phyloP scores from a whole-genome alignment of 23 red algal genomes.

The Agarophyton chilense region DNA sequence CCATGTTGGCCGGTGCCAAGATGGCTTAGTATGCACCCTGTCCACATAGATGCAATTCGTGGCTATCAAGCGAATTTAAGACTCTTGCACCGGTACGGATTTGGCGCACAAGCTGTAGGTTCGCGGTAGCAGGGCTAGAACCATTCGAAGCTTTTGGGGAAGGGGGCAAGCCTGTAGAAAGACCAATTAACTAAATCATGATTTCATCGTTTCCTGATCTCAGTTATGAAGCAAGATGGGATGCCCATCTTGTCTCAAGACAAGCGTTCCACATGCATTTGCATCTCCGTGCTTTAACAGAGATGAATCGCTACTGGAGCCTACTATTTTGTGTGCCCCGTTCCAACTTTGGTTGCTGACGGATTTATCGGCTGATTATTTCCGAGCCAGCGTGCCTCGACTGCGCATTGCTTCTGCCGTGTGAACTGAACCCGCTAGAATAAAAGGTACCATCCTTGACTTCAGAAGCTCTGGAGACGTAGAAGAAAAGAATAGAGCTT shows the following conservation, averaged over 20 bases:
- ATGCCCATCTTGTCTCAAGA: too few relatives aligned
- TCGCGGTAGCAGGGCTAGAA: not conserved
- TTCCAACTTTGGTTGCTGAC: too few relatives aligned
- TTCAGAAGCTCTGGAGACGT: not conserved
- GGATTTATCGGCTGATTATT: not conserved
- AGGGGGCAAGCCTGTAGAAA: not conserved
- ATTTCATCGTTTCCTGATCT: not conserved
- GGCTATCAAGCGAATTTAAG: conserved; percentile 23
- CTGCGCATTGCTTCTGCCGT: conserved; percentile 26
- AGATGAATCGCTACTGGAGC: too few relatives aligned
- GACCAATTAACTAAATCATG: conserved; percentile 3
- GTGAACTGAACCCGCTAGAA: conserved; percentile 16
- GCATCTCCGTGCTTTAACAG: too few relatives aligned
- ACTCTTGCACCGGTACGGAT: conserved; percentile 3
- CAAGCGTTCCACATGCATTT: too few relatives aligned
- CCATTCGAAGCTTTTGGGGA: not conserved
- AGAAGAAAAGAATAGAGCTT: conserved; percentile 8
- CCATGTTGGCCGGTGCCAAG: conserved; percentile 40
- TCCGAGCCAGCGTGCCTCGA: conserved; percentile 12
- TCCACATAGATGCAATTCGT: conserved; percentile 64
- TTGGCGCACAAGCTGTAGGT: not conserved
- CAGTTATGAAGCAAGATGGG: too few relatives aligned
- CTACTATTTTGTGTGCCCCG: too few relatives aligned
- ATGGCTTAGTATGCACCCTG: conserved; percentile 55
- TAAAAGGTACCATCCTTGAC: not conserved